phyloP scores from a whole-genome alignment of 495 filamentous ascomycete genomes.

The Penicillium robsamsonii region DNA sequence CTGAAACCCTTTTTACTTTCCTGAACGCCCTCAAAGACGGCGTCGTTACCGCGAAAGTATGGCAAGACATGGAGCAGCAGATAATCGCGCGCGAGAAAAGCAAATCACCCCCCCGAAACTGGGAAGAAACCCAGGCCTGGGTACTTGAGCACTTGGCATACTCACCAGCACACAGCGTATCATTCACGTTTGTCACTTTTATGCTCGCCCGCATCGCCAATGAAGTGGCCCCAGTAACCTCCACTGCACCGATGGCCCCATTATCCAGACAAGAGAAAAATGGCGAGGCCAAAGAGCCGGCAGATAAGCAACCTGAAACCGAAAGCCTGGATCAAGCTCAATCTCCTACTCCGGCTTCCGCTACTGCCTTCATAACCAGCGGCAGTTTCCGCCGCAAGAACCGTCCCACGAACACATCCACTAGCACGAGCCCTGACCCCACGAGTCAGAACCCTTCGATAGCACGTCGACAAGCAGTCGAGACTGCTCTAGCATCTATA shows the following conservation, averaged over 20 bases:
- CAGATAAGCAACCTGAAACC: conserved; percentile 8
- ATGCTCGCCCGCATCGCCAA: conserved; percentile 60
- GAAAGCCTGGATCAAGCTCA: conserved; percentile 4
- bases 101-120: conserved; percentile 42
- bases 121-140: conserved; percentile 64
- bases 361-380: conserved; percentile 33
- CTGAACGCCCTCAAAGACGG: conserved; percentile 71
- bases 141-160: conserved; percentile 71
- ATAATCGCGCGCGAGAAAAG: conserved; percentile 51
- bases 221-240: conserved; percentile 41
- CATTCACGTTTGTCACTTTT: conserved; percentile 79
- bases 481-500: conserved; percentile 30
- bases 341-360: conserved; percentile 26
- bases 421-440: conserved; percentile 3
- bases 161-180: conserved; percentile 75
- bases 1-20: conserved; percentile 67
- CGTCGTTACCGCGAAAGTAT: conserved; percentile 64
- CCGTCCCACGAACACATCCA: conserved; percentile 20
- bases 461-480: conserved; percentile 37
- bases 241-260: not conserved
- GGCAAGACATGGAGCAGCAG: conserved; percentile 66
- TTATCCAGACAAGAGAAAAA: conserved; percentile 2
- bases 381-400: conserved; percentile 36
- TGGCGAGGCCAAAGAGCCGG: conserved; percentile 6
- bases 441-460: conserved; percentile 12